Conservation (phyloP, 2,329 filamentous ascomycete species). For the Neopestalotiopsis rosae region DNA sequence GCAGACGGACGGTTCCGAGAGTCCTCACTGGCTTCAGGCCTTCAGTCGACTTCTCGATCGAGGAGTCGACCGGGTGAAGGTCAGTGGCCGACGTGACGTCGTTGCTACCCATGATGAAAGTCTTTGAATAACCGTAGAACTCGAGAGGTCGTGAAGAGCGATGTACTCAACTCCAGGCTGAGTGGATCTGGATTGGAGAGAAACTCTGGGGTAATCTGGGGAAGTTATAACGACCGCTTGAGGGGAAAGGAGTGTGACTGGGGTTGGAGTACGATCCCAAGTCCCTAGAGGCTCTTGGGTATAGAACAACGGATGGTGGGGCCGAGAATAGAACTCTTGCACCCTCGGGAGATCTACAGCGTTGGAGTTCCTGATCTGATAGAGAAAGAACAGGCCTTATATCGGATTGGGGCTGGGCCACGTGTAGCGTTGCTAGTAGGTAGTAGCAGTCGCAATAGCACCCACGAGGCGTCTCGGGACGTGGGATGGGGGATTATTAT, state of each 20-base stretch:
- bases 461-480: neutral
- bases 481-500: neutral
- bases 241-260: neutral
- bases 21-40: constrained; percentile 27
- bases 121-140: neutral
- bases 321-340: constrained; percentile 3
- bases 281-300: neutral
- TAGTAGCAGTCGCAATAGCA: neutral
- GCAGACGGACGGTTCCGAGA: constrained; percentile 48
- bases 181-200: constrained; percentile 3
- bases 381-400: neutral
- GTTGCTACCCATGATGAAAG: constrained; percentile 16
- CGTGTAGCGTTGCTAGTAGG: neutral
- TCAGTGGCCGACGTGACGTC: constrained; percentile 1
- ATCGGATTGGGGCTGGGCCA: neutral
- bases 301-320: constrained; percentile 8
- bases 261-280: neutral
- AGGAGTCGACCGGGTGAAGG: constrained; percentile 11
- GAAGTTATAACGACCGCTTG: neutral
- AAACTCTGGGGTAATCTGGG: constrained; percentile 9
- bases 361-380: constrained; percentile 6
- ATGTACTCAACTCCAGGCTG: neutral
- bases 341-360: constrained; percentile 14
- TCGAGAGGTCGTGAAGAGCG: neutral
- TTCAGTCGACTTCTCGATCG: constrained; percentile 7